Evolutionary conservation across 306 rosid genomes (phyloP).

Genomic region (Castanospermum australe): DNA sequence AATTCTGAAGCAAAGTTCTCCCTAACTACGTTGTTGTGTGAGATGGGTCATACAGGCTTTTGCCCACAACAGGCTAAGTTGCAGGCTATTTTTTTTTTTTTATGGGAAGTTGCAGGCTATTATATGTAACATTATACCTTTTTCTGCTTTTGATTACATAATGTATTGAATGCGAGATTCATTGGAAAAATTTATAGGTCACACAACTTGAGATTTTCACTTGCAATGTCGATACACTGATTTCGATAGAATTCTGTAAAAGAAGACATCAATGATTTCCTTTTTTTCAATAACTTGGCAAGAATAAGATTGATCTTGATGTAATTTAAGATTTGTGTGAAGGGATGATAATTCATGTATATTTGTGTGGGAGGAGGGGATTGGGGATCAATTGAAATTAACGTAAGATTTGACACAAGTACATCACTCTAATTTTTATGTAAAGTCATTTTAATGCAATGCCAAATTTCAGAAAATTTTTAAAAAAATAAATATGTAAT

Average conservation of each 20-base stretch:
- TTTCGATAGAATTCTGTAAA: neutral
- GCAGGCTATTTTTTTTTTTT: neutral
- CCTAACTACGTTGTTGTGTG: neutral
- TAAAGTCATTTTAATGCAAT: neutral
- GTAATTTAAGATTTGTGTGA: too few species aligned
- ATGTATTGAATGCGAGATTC: conserved; percentile 1
- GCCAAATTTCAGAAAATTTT: neutral
- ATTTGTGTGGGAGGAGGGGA: neutral
- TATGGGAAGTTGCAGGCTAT: neutral
- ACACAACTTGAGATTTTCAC: neutral
- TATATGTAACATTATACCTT: neutral
- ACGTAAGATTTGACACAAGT: neutral
- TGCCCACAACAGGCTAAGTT: neutral
- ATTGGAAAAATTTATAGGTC: neutral
- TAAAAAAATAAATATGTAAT: neutral
- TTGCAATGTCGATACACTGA: neutral
- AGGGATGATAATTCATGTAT: neutral
- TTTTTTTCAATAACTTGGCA: neutral
- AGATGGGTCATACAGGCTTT: neutral
- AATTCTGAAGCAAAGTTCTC: neutral
- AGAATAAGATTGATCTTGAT: neutral
- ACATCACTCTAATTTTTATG: neutral
- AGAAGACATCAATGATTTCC: neutral
- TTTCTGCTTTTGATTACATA: conserved; percentile 9
- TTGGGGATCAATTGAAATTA: neutral